A percentile compares a stretch with the other conserved stretches of the same genome.
Conservation (phyloP, 148 eudicot genomes). For the Camellia lanceoleosa region DNA sequence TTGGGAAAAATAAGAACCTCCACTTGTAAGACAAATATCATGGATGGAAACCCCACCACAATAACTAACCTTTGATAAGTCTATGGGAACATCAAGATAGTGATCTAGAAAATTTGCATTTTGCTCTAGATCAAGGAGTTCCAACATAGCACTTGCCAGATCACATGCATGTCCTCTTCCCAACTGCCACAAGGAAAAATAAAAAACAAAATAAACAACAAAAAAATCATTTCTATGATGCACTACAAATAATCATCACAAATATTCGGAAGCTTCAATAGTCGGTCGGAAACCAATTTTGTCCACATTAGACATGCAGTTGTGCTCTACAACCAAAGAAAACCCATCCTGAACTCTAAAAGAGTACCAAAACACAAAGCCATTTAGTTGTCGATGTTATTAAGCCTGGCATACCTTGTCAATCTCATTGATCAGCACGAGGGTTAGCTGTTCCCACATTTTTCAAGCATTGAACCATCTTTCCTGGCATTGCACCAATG, state of each 20-base stretch:
- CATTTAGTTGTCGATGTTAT: not conserved
- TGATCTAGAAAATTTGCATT: conserved; percentile 95
- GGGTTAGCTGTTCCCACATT: conserved; percentile 92
- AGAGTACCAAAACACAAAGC: not conserved
- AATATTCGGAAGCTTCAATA: not conserved
- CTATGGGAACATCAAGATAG: conserved; percentile 68
- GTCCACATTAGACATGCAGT: not conserved
- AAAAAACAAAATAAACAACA: no score
- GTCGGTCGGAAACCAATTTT: not conserved
- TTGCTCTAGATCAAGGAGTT: conserved; percentile 96
- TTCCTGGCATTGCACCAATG: conserved; percentile 98
- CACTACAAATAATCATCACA: not conserved
- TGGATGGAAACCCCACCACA: not conserved
- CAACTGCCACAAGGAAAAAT: conserved; percentile 44
- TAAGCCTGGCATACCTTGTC: conserved; percentile 64
- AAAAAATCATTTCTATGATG: not conserved
- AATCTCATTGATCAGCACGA: conserved; percentile 92
- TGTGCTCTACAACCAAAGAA: no score
- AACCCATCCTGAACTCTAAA: not conserved
- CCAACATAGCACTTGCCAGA: conserved; percentile 98
- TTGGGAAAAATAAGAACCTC: not conserved
- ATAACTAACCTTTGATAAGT: conserved; percentile 76
- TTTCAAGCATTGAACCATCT: conserved; percentile 89
- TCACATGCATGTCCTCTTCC: conserved; percentile 90
- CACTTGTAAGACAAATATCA: not conserved